Percentiles rank a stretch among this genome's conserved stretches.
Conservation (phyloP, 2,329 filamentous ascomycete genomes). For the Rutstroemia sp. region DNA sequence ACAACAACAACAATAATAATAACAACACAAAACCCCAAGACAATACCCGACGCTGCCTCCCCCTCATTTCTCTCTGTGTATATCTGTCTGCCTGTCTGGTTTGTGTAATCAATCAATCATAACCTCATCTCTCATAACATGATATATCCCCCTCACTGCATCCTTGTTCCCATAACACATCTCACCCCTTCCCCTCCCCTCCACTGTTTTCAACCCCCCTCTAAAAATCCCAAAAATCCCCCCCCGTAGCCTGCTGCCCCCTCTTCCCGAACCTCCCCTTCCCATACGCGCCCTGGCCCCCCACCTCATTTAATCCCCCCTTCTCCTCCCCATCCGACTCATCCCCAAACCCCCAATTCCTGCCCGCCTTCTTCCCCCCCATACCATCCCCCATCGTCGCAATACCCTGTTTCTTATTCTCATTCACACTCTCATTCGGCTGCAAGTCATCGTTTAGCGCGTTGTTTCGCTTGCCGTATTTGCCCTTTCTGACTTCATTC, state of each 20-base stretch:
- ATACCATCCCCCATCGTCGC: conserved; percentile 47
- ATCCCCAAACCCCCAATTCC: conserved; percentile 52
- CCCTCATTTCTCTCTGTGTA: neutral
- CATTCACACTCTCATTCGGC: neutral
- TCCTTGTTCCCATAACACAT: too few relatives aligned
- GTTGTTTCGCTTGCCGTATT: conserved; percentile 25
- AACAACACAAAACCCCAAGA: too few relatives aligned
- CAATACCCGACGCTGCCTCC: neutral
- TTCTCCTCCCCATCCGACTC: conserved; percentile 20
- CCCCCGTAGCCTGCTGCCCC: conserved; percentile 25
- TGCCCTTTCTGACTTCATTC: conserved; percentile 8
- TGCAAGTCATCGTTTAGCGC: neutral
- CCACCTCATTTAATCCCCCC: conserved; percentile 15
- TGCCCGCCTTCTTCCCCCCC: conserved; percentile 35
- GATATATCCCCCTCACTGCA: too few relatives aligned
- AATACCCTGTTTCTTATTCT: conserved; percentile 17
- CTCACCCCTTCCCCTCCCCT: neutral
- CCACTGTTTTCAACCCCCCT: neutral
- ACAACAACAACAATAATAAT: too few relatives aligned
- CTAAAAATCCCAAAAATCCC: conserved; percentile 33
- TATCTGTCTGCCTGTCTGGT: too few relatives aligned
- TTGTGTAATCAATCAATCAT: neutral
- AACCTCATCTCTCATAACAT: conserved; percentile 5
- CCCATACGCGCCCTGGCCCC: too few relatives aligned
- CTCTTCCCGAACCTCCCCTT: neutral